These are phyloP conservation scores for Boletus sp. DNA, from an alignment of 768 basidiomycete genomes.

Conservation along the genomic window DNA sequence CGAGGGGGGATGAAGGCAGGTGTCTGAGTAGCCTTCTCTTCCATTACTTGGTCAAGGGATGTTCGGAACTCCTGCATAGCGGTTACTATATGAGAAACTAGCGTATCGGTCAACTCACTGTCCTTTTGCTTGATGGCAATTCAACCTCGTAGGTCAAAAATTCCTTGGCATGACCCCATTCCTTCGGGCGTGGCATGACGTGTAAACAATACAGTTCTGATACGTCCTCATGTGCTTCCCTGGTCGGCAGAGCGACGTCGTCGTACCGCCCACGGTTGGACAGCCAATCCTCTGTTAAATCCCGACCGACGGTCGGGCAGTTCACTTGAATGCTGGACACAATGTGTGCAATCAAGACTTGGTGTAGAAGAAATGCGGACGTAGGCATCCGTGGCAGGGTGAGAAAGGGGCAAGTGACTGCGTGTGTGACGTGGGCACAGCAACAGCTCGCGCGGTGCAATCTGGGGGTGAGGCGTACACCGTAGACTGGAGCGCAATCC, in stretches of 20 bases:
- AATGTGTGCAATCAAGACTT: conserved; percentile 66
- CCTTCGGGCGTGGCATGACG: conserved; percentile 64
- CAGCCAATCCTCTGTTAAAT: conserved; percentile 78
- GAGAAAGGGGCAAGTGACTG: conserved; percentile 71
- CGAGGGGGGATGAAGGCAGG: conserved; percentile 28
- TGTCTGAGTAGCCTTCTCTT: conserved; percentile 19
- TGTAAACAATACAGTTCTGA: conserved; percentile 75
- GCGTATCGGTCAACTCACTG: conserved; percentile 39
- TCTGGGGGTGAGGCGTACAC: conserved; percentile 56
- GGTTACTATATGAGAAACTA: conserved; percentile 4
- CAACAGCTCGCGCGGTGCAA: conserved; percentile 48
- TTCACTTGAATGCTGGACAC: conserved; percentile 68
- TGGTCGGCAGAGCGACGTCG: conserved; percentile 27
- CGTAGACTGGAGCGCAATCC: conserved; percentile 78
- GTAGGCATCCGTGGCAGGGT: conserved; percentile 42
- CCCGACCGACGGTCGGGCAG: conserved; percentile 55
- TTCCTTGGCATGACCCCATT: conserved; percentile 78
- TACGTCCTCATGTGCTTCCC: conserved; percentile 67
- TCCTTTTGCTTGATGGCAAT: conserved; percentile 44
- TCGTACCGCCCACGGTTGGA: conserved; percentile 48
- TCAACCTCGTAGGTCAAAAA: conserved; percentile 74
- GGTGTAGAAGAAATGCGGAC: conserved; percentile 61
- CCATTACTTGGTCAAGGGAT: conserved; percentile 29
- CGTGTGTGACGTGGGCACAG: conserved; percentile 50
- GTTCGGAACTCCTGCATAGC: conserved; percentile 32